These are phyloP conservation scores for Vaccinium macrocarpon DNA, from an alignment of 148 eudicot species.

Conservation along the genomic window DNA sequence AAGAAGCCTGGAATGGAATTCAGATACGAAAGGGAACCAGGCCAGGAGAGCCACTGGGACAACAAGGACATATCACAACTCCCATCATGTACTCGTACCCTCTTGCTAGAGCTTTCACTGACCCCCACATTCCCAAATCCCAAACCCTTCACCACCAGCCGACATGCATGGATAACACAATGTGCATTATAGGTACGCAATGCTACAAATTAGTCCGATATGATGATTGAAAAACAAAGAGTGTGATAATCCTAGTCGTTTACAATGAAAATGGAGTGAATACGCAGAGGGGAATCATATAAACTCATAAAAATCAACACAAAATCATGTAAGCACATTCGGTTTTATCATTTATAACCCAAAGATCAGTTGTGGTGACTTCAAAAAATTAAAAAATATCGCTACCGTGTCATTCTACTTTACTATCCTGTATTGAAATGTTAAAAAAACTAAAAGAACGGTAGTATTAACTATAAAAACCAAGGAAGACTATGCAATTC, in stretches of 20 bases:
- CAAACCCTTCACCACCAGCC: constrained; percentile 25
- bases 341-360: too few species aligned
- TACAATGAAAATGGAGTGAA: not conserved
- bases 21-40: constrained; percentile 52
- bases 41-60: constrained; percentile 43
- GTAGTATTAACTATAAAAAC: too few species aligned
- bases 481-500: too few species aligned
- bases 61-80: constrained; percentile 28
- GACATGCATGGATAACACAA: constrained; percentile 23
- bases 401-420: too few species aligned
- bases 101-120: constrained; percentile 40
- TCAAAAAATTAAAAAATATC: too few species aligned
- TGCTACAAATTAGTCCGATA: not conserved
- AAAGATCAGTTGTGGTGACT: too few species aligned
- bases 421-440: too few species aligned
- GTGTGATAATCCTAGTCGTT: not conserved
- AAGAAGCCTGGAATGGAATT: constrained; percentile 52
- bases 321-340: too few species aligned
- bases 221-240: not conserved
- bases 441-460: too few species aligned
- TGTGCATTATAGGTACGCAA: not conserved
- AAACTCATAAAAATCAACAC: too few species aligned
- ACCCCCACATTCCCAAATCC: constrained; percentile 49
- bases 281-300: not conserved
- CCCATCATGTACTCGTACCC: constrained; percentile 52